Base-by-base conservation (phyloP, 1,284 basidiomycete species). In the Ustanciosporium gigantosporum region DNA sequence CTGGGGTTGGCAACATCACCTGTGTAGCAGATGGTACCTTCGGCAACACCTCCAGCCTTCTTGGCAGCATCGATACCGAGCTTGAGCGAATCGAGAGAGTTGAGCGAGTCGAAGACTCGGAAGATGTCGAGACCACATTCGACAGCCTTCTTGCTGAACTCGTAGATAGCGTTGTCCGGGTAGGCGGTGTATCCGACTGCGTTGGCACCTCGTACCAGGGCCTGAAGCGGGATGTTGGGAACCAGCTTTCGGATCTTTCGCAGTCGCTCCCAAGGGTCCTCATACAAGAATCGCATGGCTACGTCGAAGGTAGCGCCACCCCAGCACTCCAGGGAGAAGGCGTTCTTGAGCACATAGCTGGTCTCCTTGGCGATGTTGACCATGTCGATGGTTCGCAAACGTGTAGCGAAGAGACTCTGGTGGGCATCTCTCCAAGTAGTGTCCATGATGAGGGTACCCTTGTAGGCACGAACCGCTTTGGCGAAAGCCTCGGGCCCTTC, bases 401-500 rank as follows among this genome's bases (percentile, higher is more conserved):
- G 89, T 25, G 95, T 99, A 37, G 95, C 95, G 56, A 99, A 86
- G 39, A 99, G 83, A 40, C 91, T 95, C 80, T 99, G 95, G 80
- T 99, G 95, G 36, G 95, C 95, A 79, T 99, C 95, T 80, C 95
- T 89, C 94, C 95, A 98, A 8, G 94, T 98, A 40, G 94, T 98
- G 60, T 77, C 82, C 80, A 81, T 81, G 68, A 81, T 81, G 46
- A 81, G 76, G 58, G 87, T 88, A 61, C 95, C 95, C 46, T 91
- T 91, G 81, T 99, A 98, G 66, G 88, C 88, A 69, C 95, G 87
- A 43, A 98, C 91, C 24, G 95, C 95, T 82, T 94, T 96, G 53
- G 95, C 95, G 77, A 99, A 99, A 1, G 91, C 95, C 79, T 93
- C 95, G 22, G 95, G 95, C 36, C 95, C 95, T 68, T 97, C 85